Base-by-base conservation (phyloP, 139 green algal species). In the Coelastrella sp. region DNA sequence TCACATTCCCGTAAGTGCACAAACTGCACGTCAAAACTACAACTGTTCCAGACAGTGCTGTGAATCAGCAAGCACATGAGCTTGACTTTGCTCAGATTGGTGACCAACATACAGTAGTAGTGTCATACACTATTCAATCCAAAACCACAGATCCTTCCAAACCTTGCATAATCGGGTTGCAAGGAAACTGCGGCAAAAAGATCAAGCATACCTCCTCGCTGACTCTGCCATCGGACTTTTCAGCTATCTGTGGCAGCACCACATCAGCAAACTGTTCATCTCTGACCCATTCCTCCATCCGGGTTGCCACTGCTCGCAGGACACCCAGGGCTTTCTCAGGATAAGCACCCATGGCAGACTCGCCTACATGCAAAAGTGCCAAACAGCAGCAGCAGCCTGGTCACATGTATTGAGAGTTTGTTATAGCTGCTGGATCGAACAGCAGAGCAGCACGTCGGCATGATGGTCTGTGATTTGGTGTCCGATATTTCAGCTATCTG, bases 301-400 rank as follows among this genome's bases (percentile, higher is more conserved):
- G 74, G 19, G 73, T 90, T 54, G 94, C 92, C 73, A 98, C 95
- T 0, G 74, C 87, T 6, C 95, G 91, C 80, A 98, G 91, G 79
- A 98, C 96, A 23, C 92, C 93, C 56, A 98, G 80, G 10, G 92
- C 92, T 92, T 98, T 98, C 8, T 95, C 91, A 5, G 95, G 95
- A 87, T 97, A 97, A 7, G 86, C 80, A 7, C 97, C 97, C n/a
- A 94, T 94, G 16, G 96, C 96, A 16, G 93, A 95, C 93, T 99
- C 97, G 20, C 86, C 88, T 91, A 77, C 47, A 66, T 61, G 78
- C 16, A 71, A 14, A 2, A 71, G 64, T 7, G 32, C 32, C 3
- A 71, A 5, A 71, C 16, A 14, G 64, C 64, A 71, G 3, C 64
- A 71, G 64, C 64, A 71, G 64, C 16, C 3, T 71, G 64, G 64